Evolutionary conservation across 371 early-diverging fungal genomes (phyloP).

Genomic region (Hamiltosporidium magnivora): DNA sequence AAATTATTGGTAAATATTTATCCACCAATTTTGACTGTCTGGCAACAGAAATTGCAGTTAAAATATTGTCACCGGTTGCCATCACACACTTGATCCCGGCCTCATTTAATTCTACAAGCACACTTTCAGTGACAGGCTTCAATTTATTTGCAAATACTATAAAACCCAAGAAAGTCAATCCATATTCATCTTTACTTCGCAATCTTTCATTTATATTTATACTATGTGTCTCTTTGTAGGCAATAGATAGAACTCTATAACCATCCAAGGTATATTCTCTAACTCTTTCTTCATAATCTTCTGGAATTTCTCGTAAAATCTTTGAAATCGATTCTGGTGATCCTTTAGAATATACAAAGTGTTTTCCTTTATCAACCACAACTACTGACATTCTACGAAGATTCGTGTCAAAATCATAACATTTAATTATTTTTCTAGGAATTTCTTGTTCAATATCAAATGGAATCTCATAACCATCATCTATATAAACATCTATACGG

Average conservation of each 20-base stretch:
- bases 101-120: slow-evolving; percentile 66
- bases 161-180: slow-evolving; percentile 75
- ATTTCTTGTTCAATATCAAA: slow-evolving; percentile 60
- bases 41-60: slow-evolving; percentile 89
- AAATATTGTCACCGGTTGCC: slow-evolving; percentile 94
- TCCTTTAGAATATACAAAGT: slow-evolving; percentile 48
- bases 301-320: slow-evolving; percentile 17
- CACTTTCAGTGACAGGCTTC: slow-evolving; percentile 68
- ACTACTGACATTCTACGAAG: slow-evolving; percentile 78
- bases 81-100: slow-evolving; percentile 84
- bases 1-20: slow-evolving; percentile 38
- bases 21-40: slow-evolving; percentile 70
- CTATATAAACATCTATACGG: neutral
- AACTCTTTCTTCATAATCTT: slow-evolving; percentile 28
- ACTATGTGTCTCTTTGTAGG: slow-evolving; percentile 37
- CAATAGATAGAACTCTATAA: slow-evolving; percentile 51
- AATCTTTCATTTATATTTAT: neutral
- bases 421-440: slow-evolving; percentile 57
- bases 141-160: slow-evolving; percentile 94
- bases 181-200: slow-evolving; percentile 65
- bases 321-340: slow-evolving; percentile 41
- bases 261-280: slow-evolving; percentile 18
- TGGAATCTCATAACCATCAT: slow-evolving; percentile 58
- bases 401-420: slow-evolving; percentile 80
- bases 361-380: neutral